phyloP scores from a whole-genome alignment of 1,284 basidiomycete species.

The Agaricales sp. region DNA sequence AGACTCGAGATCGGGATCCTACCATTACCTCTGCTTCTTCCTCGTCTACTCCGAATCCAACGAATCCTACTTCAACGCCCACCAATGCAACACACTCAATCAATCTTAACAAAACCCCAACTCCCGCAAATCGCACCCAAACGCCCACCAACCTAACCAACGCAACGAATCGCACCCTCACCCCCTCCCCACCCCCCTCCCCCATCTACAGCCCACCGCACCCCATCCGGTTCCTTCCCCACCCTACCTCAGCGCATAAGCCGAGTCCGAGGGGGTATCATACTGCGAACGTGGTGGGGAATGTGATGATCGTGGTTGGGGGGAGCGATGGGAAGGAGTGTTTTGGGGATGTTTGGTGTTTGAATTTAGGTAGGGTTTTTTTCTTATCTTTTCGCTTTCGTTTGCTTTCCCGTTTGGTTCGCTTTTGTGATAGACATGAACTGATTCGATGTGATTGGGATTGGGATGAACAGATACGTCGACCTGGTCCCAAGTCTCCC shows the following conservation, averaged over 20 bases:
- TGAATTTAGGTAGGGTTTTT: conserved; percentile 66
- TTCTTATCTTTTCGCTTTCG: conserved; percentile 3
- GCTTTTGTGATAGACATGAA: background rate
- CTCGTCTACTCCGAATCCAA: too few relatives aligned
- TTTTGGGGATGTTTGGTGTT: conserved; percentile 82
- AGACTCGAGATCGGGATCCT: too few relatives aligned
- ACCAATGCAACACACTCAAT: too few relatives aligned
- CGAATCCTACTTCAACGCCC: too few relatives aligned
- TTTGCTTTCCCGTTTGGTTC: background rate
- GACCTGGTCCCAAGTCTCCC: conserved; percentile 58
- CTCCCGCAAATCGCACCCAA: too few relatives aligned
- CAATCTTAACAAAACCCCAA: too few relatives aligned
- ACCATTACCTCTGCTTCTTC: too few relatives aligned
- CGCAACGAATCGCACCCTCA: too few relatives aligned
- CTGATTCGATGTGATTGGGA: conserved; percentile 4
- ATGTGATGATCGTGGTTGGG: conserved; percentile 76
- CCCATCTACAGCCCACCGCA: too few relatives aligned
- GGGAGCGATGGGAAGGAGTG: conserved; percentile 74
- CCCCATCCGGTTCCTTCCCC: conserved; percentile 27
- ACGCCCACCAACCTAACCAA: too few relatives aligned
- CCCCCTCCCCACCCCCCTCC: too few relatives aligned
- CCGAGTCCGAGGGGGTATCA: conserved; percentile 81
- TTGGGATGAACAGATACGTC: conserved; percentile 42
- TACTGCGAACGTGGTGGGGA: conserved; percentile 79
- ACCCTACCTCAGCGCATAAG: conserved; percentile 39